Evolutionary conservation across 2,329 filamentous ascomycete species (phyloP).

Genomic region (Calonectria hawksworthii): DNA sequence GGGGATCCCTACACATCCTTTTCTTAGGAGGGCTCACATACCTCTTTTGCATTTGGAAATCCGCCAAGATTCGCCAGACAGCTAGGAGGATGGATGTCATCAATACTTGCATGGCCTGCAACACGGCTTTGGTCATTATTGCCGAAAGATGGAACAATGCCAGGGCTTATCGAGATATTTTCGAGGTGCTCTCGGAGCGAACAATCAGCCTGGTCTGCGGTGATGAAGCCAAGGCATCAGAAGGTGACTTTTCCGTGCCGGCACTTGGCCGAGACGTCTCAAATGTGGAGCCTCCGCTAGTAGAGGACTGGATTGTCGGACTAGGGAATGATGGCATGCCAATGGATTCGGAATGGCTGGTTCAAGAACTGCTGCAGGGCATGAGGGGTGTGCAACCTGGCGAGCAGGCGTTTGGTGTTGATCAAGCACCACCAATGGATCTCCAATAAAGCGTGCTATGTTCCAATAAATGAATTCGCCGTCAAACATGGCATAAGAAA

Average conservation of each 20-base stretch:
- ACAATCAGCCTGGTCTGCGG: conserved; percentile 47
- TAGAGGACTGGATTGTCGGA: conserved; percentile 34
- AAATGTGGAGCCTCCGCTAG: conserved; percentile 20
- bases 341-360: conserved; percentile 33
- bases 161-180: conserved; percentile 50
- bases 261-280: background rate
- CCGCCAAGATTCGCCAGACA: conserved; percentile 24
- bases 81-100: conserved; percentile 42
- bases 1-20: conserved; percentile 52
- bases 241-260: background rate
- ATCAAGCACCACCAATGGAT: background rate
- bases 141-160: conserved; percentile 52
- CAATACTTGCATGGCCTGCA: conserved; percentile 53
- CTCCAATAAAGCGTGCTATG: background rate
- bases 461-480: background rate
- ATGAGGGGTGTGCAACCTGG: conserved; percentile 25
- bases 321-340: conserved; percentile 24
- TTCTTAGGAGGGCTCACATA: conserved; percentile 53
- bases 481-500: too few relatives aligned
- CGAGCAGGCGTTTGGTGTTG: background rate
- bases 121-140: conserved; percentile 51
- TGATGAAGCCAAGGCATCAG: conserved; percentile 4
- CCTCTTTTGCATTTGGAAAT: conserved; percentile 50
- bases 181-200: conserved; percentile 46
- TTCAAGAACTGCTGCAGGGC: conserved; percentile 34